These are phyloP conservation scores for Macrophomina tecta DNA, from an alignment of 2,329 filamentous ascomycete species.

Conservation along the genomic window DNA sequence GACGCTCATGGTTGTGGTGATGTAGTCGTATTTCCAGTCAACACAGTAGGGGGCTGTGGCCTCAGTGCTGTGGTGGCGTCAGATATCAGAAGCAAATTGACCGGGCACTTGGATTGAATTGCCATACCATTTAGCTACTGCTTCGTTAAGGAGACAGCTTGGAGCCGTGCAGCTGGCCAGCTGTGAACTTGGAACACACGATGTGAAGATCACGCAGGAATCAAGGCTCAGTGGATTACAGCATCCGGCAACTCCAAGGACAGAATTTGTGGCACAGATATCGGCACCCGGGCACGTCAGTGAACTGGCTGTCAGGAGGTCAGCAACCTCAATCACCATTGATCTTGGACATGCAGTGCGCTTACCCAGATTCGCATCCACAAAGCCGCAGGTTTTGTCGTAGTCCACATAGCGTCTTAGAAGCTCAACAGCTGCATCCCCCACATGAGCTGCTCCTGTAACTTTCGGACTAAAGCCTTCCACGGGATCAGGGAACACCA, in stretches of 20 bases:
- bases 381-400: conserved; percentile 41
- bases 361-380: conserved; percentile 38
- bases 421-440: conserved; percentile 34
- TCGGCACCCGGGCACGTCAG: conserved; percentile 38
- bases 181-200: conserved; percentile 38
- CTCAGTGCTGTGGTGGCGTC: conserved; percentile 29
- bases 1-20: conserved; percentile 30
- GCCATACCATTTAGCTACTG: conserved; percentile 38
- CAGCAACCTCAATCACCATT: conserved; percentile 4
- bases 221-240: conserved; percentile 36
- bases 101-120: not conserved
- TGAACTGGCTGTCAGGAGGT: conserved; percentile 35
- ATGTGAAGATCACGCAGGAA: conserved; percentile 39
- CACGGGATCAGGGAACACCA: conserved; percentile 40
- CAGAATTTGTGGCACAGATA: conserved; percentile 43
- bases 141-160: conserved; percentile 35
- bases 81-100: not conserved
- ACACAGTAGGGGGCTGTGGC: conserved; percentile 37
- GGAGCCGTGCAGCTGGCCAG: conserved; percentile 38
- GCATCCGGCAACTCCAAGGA: conserved; percentile 42
- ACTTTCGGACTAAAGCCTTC: conserved; percentile 31
- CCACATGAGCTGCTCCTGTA: conserved; percentile 12
- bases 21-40: conserved; percentile 26
- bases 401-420: conserved; percentile 35
- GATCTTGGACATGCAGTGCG: not conserved